Evolutionary conservation across 495 filamentous ascomycete species (phyloP).

Genomic region (Endocarpon pusillum): DNA sequence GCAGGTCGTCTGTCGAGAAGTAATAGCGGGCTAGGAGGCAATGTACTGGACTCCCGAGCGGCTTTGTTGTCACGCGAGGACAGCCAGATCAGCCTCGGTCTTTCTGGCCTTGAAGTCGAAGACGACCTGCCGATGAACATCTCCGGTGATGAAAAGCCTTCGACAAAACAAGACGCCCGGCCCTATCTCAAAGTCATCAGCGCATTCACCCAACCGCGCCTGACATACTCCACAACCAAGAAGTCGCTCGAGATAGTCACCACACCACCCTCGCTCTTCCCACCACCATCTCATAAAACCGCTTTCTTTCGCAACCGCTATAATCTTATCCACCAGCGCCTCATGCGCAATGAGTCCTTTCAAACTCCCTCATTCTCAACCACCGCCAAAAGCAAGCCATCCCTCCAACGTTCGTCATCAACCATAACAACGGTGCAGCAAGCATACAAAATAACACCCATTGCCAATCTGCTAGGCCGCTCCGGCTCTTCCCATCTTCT

Average conservation of each 20-base stretch:
- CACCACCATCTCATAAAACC: constrained; percentile 65
- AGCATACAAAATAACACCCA: constrained; percentile 77
- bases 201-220: constrained; percentile 73
- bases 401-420: constrained; percentile 37
- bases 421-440: constrained; percentile 33
- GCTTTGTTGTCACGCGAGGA: constrained; percentile 33
- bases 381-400: constrained; percentile 23
- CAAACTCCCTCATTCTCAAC: constrained; percentile 53
- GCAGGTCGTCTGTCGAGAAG: constrained; percentile 4
- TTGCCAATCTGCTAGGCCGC: constrained; percentile 83
- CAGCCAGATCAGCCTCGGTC: constrained; percentile 44
- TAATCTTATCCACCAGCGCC: constrained; percentile 74
- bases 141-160: constrained; percentile 46
- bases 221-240: constrained; percentile 70
- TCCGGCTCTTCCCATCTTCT: constrained; percentile 73
- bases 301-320: constrained; percentile 75
- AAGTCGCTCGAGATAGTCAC: constrained; percentile 73
- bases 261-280: constrained; percentile 58
- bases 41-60: constrained; percentile 22
- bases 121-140: constrained; percentile 45
- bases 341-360: constrained; percentile 85
- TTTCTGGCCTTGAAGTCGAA: constrained; percentile 40
- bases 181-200: constrained; percentile 43
- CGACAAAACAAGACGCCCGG: constrained; percentile 21
- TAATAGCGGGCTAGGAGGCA: constrained; percentile 20